These are phyloP conservation scores for Nemophila menziesii DNA, from an alignment of 257 asterid species.

Conservation along the genomic window DNA sequence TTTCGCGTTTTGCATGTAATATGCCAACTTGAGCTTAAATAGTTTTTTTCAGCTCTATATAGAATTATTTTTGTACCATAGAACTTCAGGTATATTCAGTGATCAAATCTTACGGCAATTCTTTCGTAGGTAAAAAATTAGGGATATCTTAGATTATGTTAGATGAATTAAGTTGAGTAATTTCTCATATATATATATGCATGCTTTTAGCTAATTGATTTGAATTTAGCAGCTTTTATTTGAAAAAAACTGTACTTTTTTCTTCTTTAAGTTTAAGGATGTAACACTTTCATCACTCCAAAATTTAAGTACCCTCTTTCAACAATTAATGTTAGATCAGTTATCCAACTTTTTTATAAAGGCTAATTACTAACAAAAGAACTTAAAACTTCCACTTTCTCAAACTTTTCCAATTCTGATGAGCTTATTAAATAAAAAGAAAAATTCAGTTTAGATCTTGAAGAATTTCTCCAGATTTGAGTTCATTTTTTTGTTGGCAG, in stretches of 20 bases:
- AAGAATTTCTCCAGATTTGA: background rate
- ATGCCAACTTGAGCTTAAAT: background rate
- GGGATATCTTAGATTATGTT: background rate
- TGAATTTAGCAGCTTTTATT: background rate
- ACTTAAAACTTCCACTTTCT: background rate
- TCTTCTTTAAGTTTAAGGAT: background rate
- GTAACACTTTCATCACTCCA: background rate
- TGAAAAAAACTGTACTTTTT: too few relatives aligned
- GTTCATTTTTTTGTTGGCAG: constrained; percentile 20
- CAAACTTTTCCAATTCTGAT: background rate
- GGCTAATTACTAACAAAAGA: too few relatives aligned
- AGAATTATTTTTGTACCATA: background rate
- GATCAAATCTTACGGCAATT: too few relatives aligned
- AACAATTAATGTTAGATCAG: background rate
- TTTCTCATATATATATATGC: background rate
- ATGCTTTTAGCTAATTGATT: background rate
- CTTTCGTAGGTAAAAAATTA: background rate
- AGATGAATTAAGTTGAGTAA: background rate
- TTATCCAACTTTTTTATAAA: too few relatives aligned
- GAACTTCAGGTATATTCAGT: background rate
- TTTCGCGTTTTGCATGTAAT: background rate
- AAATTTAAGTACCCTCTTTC: background rate
- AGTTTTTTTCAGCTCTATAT: background rate
- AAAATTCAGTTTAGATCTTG: background rate
- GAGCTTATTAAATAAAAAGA: too few relatives aligned